Percentiles rank a stretch among this genome's conserved stretches.
phyloP scores from a whole-genome alignment of 202 grass and related monocot species.

The Saccharum hybrid region DNA sequence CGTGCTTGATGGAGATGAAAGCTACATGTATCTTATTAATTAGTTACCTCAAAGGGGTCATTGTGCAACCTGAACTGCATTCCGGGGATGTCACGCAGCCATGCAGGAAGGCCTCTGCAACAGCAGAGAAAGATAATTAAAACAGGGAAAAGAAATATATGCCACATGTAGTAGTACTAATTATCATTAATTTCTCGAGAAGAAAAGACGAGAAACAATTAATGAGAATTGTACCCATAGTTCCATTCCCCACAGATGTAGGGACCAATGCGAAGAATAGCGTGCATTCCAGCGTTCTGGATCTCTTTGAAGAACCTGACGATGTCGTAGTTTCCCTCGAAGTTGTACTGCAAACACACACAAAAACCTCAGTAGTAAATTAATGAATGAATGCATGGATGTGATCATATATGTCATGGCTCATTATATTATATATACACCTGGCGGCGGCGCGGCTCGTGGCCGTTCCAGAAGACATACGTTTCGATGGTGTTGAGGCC shows the following conservation, averaged over 20 bases:
- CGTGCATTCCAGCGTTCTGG: conserved; percentile 73
- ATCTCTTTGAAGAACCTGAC: conserved; percentile 86
- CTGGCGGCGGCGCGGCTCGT: conserved; percentile 65
- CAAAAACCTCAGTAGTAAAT: too few relatives aligned
- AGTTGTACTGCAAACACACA: conserved; percentile 62
- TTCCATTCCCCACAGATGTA: conserved; percentile 94
- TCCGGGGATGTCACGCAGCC: conserved; percentile 77
- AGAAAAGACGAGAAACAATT: too few relatives aligned
- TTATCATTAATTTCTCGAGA: too few relatives aligned
- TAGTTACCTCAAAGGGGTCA: conserved; percentile 61
- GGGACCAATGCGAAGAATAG: conserved; percentile 78
- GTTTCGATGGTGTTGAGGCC: conserved; percentile 82
- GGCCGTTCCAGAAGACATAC: conserved; percentile 92
- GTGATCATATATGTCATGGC: too few relatives aligned
- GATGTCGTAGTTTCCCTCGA: conserved; percentile 72
- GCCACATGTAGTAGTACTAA: too few relatives aligned
- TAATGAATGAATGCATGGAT: too few relatives aligned
- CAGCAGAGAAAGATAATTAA: neutral
- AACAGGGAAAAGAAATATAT: neutral
- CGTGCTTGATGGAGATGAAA: neutral
- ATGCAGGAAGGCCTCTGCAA: conserved; percentile 74
- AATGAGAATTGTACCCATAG: conserved; percentile 56
- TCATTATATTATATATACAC: conserved; percentile 12
- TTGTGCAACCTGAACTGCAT: conserved; percentile 85
- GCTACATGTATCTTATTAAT: neutral